Evolutionary conservation across 495 filamentous ascomycete genomes (phyloP), one percentile per base, ranked within the genome.

Genomic region (Tuber brumale): DNA sequence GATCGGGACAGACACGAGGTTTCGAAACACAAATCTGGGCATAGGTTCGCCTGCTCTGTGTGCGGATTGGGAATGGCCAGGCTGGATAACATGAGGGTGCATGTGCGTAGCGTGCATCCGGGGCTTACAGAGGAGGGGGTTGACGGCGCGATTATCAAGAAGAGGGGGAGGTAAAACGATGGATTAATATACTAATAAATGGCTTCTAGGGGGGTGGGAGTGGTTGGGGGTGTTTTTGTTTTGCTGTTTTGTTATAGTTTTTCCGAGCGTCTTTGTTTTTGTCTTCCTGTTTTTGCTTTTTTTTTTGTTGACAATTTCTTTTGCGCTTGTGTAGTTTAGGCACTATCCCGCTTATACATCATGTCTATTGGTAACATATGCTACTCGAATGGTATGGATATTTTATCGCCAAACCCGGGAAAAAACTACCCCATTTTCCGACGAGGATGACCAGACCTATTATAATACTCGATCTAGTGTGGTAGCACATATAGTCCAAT

Each of bases 1-100:
- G 81, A 82, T n/a, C 31, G 80, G 0, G 71, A 82, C 7, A 43
- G 81, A 3, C 81, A 82, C 9, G 77, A 79, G 42, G 23, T 51
- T 8, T 69, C 39, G 3, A 75, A 75, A 5, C 81, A 82, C 31
- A 73, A 66, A 23, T 39, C 42, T 21, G 72, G 51, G 19, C 71
- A 70, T 12, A 35, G 61, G 14, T 51, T 74, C 31, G 51, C 70
- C 2, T 77, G 75, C 44, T 23, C 72, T 21, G 71, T 48, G 19
- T 77, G 75, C 37, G 72, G 75, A 12, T 66, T 70, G 31, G 27
- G 27, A 35, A 77, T 72, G 18, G 72, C 72, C 3, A 51, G 75
- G 72, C 73, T 74, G 43, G 75, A 77, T 41, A 77, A 77, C 35
- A 74, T 77, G 72, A 74, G 51, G 39, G 72, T 51, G 73, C 75